Percentiles rank a stretch among this genome's conserved stretches.
Conservation (phyloP, 2,329 filamentous ascomycete species). For the Alternaria postmessia region DNA sequence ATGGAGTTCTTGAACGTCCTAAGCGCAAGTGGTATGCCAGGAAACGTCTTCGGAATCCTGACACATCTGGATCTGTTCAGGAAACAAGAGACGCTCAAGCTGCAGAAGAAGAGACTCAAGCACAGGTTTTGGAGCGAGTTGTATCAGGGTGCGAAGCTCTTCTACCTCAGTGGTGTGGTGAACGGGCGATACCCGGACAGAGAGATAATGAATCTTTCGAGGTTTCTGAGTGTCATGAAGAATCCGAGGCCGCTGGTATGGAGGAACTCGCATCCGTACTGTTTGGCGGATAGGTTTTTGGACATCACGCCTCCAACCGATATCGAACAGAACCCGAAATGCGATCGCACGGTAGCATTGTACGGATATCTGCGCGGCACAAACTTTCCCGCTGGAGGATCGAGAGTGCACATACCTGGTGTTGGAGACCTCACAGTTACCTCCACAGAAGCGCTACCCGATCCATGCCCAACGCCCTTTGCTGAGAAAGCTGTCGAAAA, state of each 20-base stretch:
- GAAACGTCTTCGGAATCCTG: conserved; percentile 96
- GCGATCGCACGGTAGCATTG: conserved; percentile 87
- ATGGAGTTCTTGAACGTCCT: conserved; percentile 99
- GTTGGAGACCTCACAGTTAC: conserved; percentile 87
- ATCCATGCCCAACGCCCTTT: conserved; percentile 92
- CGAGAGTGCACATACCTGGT: conserved; percentile 89
- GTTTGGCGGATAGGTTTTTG: conserved; percentile 90
- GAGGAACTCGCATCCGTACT: conserved; percentile 95
- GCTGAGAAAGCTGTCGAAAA: conserved; percentile 90
- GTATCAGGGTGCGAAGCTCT: conserved; percentile 95
- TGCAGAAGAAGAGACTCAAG: conserved; percentile 96
- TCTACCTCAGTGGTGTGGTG: conserved; percentile 94
- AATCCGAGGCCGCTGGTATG: conserved; percentile 95
- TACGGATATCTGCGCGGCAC: conserved; percentile 95
- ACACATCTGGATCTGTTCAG: conserved; percentile 96
- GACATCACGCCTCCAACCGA: conserved; percentile 93
- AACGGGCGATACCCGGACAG: conserved; percentile 97
- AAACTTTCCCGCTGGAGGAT: conserved; percentile 86
- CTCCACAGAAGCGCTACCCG: conserved; percentile 85
- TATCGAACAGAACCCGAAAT: conserved; percentile 87
- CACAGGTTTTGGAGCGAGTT: conserved; percentile 96
- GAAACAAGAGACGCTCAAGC: conserved; percentile 89
- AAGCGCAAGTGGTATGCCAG: conserved; percentile 94
- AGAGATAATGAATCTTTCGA: conserved; percentile 92
- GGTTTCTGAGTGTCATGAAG: conserved; percentile 99